These are phyloP conservation scores for Wallacemonas sp. DNA, from an alignment of 208 protist genomes.

Conservation along the genomic window DNA sequence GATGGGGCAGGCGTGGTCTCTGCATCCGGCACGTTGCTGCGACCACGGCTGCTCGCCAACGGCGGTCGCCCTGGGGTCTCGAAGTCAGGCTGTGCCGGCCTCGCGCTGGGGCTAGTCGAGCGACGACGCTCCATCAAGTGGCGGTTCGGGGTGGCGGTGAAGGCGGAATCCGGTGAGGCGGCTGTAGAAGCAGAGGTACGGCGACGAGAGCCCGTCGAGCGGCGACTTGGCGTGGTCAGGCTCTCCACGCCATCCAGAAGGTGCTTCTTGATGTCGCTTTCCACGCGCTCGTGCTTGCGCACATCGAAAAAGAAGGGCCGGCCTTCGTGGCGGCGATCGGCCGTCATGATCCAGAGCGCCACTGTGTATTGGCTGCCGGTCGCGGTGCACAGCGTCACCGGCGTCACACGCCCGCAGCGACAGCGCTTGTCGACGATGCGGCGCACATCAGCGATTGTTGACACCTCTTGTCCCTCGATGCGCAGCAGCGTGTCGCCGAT, in stretches of 20 bases:
- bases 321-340: slow-evolving; percentile 28
- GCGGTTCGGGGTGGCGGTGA: slow-evolving; percentile 6
- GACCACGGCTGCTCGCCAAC: not conserved
- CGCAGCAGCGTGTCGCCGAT: slow-evolving; percentile 40
- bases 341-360: slow-evolving; percentile 52
- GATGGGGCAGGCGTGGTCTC: not conserved
- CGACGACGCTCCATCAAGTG: not conserved
- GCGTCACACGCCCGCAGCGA: slow-evolving; percentile 26
- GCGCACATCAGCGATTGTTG: slow-evolving; percentile 27
- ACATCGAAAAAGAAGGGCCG: slow-evolving; percentile 47
- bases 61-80: not conserved
- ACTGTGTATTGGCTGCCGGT: slow-evolving; percentile 38
- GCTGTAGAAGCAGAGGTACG: not conserved
- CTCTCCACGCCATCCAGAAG: slow-evolving; percentile 11
- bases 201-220: not conserved
- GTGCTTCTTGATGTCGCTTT: slow-evolving; percentile 18
- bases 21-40: not conserved
- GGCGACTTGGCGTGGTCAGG: not conserved
- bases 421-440: slow-evolving; percentile 26
- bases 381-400: slow-evolving; percentile 30
- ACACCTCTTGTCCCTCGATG: slow-evolving; percentile 27
- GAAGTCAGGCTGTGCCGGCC: not conserved
- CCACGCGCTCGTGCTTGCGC: slow-evolving; percentile 26
- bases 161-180: slow-evolving; percentile 9
- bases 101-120: not conserved